phyloP scores from a whole-genome alignment of 345 rosid species.

The Corchorus capsularis region DNA sequence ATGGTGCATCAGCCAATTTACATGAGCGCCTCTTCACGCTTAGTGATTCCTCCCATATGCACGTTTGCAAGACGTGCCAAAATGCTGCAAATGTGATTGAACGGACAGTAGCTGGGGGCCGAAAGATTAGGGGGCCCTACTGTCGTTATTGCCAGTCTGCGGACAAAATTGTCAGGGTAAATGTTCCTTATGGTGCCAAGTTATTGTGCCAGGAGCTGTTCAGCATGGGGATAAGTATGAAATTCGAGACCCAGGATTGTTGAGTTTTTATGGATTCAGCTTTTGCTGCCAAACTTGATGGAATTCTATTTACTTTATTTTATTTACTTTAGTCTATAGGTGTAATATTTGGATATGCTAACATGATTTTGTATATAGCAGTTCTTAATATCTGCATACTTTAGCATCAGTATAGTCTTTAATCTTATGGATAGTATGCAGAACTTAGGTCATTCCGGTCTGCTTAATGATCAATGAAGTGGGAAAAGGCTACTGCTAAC shows the following conservation, averaged over 20 bases:
- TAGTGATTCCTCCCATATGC: constrained; percentile 79
- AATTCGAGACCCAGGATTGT: constrained; percentile 60
- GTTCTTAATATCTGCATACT: background rate
- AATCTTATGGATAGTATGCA: background rate
- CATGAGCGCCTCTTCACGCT: constrained; percentile 82
- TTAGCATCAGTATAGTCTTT: background rate
- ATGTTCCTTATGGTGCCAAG: constrained; percentile 84
- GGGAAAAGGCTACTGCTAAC: too few species aligned
- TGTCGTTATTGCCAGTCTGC: constrained; percentile 60
- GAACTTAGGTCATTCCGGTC: background rate
- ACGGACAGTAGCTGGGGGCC: constrained; percentile 52
- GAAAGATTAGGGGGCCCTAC: constrained; percentile 79
- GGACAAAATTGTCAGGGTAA: constrained; percentile 64
- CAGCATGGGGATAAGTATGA: constrained; percentile 77
- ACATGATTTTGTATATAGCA: background rate
- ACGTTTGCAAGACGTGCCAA: constrained; percentile 65
- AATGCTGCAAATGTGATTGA: constrained; percentile 69
- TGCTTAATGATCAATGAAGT: too few species aligned
- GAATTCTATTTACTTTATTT: background rate
- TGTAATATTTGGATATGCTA: background rate
- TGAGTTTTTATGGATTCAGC: constrained; percentile 29
- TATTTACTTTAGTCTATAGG: background rate
- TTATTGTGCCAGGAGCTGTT: constrained; percentile 76
- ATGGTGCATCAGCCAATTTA: constrained; percentile 79
- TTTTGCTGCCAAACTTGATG: constrained; percentile 2